These are phyloP conservation scores for Kwoniella europaea DNA, from an alignment of 768 basidiomycete genomes.

Conservation along the genomic window DNA sequence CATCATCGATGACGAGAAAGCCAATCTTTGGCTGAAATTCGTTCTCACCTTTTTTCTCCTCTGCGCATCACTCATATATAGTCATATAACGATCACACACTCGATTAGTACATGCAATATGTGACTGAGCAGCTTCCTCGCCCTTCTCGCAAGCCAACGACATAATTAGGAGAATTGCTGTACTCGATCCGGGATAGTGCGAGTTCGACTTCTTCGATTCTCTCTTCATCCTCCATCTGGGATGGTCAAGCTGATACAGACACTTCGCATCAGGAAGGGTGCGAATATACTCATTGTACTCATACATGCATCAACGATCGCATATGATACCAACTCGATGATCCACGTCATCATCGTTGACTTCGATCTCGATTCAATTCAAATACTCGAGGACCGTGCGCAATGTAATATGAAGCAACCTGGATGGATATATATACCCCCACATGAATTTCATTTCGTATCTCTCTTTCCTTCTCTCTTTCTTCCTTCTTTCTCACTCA, in stretches of 20 bases:
- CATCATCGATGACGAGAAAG: constrained; percentile 6
- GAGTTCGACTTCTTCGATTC: no score
- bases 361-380: no score
- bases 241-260: no score
- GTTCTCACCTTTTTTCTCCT: neutral
- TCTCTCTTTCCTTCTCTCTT: constrained; percentile 9
- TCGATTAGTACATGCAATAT: no score
- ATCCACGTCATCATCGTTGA: neutral
- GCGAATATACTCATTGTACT: no score
- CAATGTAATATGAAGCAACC: neutral
- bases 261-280: no score
- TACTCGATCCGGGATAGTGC: no score
- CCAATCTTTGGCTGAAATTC: neutral
- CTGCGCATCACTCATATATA: neutral
- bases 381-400: constrained; percentile 11
- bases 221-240: no score
- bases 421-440: constrained; percentile 5
- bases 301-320: no score
- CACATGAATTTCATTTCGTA: neutral
- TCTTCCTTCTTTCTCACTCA: neutral
- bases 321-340: neutral
- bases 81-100: neutral
- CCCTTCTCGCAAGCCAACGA: no score
- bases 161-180: no score
- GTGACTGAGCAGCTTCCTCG: no score